Conservation (phyloP, 75 land plant genomes). For the Selaginella moellendorffii region DNA sequence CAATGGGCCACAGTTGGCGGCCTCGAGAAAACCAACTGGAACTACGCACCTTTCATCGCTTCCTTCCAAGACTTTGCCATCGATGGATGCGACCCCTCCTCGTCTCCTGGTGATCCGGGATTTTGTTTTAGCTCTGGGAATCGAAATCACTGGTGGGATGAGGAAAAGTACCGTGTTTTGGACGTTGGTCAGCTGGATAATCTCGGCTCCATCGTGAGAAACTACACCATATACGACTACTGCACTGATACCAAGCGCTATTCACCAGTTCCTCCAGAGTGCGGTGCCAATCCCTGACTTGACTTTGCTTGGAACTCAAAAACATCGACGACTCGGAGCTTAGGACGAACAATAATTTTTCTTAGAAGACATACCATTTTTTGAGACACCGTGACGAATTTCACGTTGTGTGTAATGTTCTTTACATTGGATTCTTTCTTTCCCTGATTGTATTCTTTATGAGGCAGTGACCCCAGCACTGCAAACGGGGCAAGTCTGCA, state of each 20-base stretch:
- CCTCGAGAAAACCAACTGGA: background rate
- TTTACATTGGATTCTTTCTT: no score
- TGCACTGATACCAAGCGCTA: background rate
- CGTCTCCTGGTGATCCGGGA: background rate
- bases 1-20: slow-evolving; percentile 44
- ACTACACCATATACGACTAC: background rate
- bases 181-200: slow-evolving; percentile 11
- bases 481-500: slow-evolving; percentile 79
- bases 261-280: background rate
- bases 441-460: no score
- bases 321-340: no score
- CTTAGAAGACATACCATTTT: no score
- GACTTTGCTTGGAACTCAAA: no score
- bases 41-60: background rate
- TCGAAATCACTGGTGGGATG: background rate
- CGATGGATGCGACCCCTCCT: background rate
- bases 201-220: background rate
- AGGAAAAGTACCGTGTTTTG: slow-evolving; percentile 16
- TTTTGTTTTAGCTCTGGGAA: background rate
- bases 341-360: no score
- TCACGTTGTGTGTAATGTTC: no score
- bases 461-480: slow-evolving; percentile 62
- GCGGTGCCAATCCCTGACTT: background rate
- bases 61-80: background rate
- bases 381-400: no score